Percentiles rank a stretch among this genome's conserved stretches.
These are phyloP conservation scores for Boletus smithii DNA, from an alignment of 1,284 basidiomycete species.

Conservation along the genomic window DNA sequence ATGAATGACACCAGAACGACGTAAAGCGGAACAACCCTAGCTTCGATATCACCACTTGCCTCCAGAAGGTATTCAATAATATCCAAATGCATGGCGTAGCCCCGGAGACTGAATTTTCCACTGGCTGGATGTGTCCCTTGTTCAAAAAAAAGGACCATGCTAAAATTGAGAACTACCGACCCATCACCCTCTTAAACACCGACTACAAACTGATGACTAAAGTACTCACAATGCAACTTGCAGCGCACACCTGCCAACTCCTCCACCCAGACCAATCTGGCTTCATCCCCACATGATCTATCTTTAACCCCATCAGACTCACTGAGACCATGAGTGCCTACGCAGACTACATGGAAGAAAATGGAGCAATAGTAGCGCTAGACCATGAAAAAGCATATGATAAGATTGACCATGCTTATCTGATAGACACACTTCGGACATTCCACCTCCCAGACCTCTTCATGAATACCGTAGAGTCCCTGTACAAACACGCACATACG, in stretches of 20 bases:
- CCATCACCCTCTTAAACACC: constrained; percentile 8
- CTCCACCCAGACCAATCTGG: constrained; percentile 14
- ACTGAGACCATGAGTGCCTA: constrained; percentile 1
- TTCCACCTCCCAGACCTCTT: constrained; percentile 10
- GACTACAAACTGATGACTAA: constrained; percentile 16
- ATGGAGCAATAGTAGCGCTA: neutral
- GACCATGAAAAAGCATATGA: constrained; percentile 20
- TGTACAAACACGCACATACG: constrained; percentile 36
- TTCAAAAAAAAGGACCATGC: constrained; percentile 14
- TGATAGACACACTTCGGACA: neutral
- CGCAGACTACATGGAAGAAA: constrained; percentile 5
- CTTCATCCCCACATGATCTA: neutral
- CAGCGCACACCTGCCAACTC: fast-evolving
- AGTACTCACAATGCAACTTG: neutral
- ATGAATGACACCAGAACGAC: fast-evolving
- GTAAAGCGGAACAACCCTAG: neutral
- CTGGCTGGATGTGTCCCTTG: constrained; percentile 8
- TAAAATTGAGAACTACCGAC: constrained; percentile 8
- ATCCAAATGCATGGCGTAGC: too few relatives aligned
- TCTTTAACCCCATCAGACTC: constrained; percentile 10
- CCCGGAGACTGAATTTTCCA: too few relatives aligned
- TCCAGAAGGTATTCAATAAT: too few relatives aligned
- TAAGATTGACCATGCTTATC: constrained; percentile 12
- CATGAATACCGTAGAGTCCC: constrained; percentile 29
- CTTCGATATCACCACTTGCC: too few relatives aligned